These are phyloP conservation scores for Tubosaeta sp. DNA, from an alignment of 768 basidiomycete genomes.

Conservation along the genomic window DNA sequence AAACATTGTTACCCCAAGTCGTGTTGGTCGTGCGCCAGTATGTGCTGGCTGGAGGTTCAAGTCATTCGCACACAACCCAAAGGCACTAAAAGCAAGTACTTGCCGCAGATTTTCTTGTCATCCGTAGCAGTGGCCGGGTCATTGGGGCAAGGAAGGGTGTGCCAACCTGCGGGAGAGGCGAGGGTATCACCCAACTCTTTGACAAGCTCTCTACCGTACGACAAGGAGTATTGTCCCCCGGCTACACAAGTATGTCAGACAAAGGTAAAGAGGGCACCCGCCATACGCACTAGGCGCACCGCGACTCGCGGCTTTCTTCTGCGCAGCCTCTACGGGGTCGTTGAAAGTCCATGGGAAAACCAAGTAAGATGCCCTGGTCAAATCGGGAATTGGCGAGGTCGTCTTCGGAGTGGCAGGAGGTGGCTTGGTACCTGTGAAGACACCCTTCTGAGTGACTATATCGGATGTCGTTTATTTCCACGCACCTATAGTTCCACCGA, in stretches of 20 bases:
- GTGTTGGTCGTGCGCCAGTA: constrained; percentile 67
- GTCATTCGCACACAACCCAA: neutral
- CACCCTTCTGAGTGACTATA: neutral
- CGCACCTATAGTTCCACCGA: constrained; percentile 16
- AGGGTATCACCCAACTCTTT: constrained; percentile 70
- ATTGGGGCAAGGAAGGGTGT: constrained; percentile 65
- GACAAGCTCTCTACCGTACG: constrained; percentile 32
- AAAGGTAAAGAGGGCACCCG: neutral
- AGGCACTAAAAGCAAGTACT: neutral
- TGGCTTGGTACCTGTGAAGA: constrained; percentile 6
- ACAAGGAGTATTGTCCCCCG: constrained; percentile 5
- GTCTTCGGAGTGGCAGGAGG: constrained; percentile 10
- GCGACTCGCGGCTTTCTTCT: constrained; percentile 16
- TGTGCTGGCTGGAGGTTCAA: constrained; percentile 20
- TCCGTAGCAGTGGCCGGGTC: constrained; percentile 48
- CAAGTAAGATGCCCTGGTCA: constrained; percentile 50
- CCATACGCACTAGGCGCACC: constrained; percentile 13
- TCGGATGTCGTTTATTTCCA: neutral
- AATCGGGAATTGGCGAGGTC: constrained; percentile 5
- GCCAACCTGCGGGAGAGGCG: constrained; percentile 92
- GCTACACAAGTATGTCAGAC: neutral
- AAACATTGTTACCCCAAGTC: constrained; percentile 89
- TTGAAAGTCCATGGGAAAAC: constrained; percentile 82
- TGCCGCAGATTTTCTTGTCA: constrained; percentile 6
- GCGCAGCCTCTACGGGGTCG: constrained; percentile 61